Base-by-base conservation (phyloP, 1,139 yeast species). In the Keqinozyma sinolaborantium region DNA sequence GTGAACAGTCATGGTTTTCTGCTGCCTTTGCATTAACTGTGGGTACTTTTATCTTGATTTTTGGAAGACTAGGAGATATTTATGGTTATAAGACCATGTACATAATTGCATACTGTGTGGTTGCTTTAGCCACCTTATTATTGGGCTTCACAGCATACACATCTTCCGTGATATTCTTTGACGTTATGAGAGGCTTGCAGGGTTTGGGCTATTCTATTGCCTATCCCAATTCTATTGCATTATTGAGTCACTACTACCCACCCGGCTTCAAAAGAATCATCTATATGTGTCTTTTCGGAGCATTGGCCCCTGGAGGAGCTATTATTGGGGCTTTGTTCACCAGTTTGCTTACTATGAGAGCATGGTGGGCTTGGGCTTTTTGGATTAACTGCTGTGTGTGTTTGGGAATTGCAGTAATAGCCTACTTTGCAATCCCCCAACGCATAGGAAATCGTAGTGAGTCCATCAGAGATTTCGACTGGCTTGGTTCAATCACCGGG, bases 61-160 rank as follows among this genome's bases (percentile, higher is more conserved):
- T 79, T 1, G 87, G 87, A 8, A 65, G 80, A 29, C 46, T 79
- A 14, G 86, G 86, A n/a, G 86, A 80, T 47, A 51, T 77, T 41
- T 67, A 62, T 44, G 87, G 86, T 3, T 77, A 77, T 44, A 77
- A 77, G 42, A 48, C 36, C 24, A 43, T 77, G 35, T 71, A 65
- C 44, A 33, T 77, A 1, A 34, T 63, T 4, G 83, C 84, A 1
- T 77, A 63, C 39, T 29, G 51, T 9, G 9, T 4, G 11, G 4
- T 27, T 9, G 20, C 20, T 23, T 5, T 16, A 10, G 8, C 13
- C 5, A 15, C 24, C 3, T 42, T 78, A 26, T 42, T 76, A 3
- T 57, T 68, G 3, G 86, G 86, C 0, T 55, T 78, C 29, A 48
- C 77, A 10, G 61, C 51, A 2, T 77, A 68, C 45, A 51, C 73